Evolutionary conservation across 129 eudicot species (phyloP), one percentile per base, ranked within the genome.

Genomic region (Arctium lappa): DNA sequence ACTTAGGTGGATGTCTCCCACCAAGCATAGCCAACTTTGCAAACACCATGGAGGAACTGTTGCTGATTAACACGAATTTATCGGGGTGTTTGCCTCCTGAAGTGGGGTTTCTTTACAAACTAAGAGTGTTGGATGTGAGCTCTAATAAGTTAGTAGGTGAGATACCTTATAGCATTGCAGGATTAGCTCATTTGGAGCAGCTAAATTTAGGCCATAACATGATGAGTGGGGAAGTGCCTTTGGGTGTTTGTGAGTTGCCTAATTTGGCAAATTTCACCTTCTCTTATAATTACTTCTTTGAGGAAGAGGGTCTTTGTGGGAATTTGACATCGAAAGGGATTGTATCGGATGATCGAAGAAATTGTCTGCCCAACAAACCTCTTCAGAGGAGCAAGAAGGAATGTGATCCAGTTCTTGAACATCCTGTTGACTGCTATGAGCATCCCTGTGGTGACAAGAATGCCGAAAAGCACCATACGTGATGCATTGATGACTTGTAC

Each of bases 341-440:
- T 6, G 85, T 53, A 12, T 80, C 48, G 15, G 97, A 94, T 85
- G 98, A 92, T 80, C 86, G 94, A 0, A 53, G 92, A 48, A 94
- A 94, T 79, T 94, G 98, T 83, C 62, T 94, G 85, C 88, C 80
- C 7, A 87, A 84, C 0, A 94, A 88, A 87, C 89, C 88, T 22
- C 74, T 81, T 31, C 98, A 92, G 73, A 90, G 94, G 86, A 90
- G 95, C 65, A 92, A 86, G 91, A 88, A 92, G 92, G 95, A 88
- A 36, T 94, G 98, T 82, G 94, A 90, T 33, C 87, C 90, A 44
- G 94, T 87, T 68, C 66, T 85, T 70, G 79, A 92, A 75, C 91
- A 90, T 75, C 92, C 94, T 32, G 89, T 94, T 79, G 92, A 94
- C 6, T 94, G 98, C 81, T 82, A 65, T 46, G 86, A 86, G 83